These are phyloP conservation scores for Coccomyxa subellipsoidea DNA, from an alignment of 163 green algal species.

Conservation along the genomic window DNA sequence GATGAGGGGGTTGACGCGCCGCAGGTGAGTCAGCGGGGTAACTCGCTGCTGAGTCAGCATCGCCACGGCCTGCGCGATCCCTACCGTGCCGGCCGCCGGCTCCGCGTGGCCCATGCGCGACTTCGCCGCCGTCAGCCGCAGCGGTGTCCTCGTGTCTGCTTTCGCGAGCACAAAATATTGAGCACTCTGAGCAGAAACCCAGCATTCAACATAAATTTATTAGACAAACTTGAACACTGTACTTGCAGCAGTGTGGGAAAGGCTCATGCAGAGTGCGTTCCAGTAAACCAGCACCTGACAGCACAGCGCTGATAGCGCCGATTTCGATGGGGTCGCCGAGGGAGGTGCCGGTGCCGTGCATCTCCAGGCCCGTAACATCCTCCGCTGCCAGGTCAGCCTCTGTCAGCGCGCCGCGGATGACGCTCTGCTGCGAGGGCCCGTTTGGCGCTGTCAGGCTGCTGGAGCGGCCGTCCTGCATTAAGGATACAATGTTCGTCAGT, in stretches of 20 bases:
- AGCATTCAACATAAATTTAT: neutral
- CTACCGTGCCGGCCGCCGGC: slow-evolving; percentile 59
- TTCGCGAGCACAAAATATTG: too few species aligned
- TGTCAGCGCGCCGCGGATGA: slow-evolving; percentile 51
- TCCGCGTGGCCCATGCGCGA: slow-evolving; percentile 77
- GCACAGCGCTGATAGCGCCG: slow-evolving; percentile 46
- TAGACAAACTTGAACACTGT: neutral
- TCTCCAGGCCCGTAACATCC: slow-evolving; percentile 48
- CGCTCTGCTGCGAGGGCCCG: slow-evolving; percentile 66
- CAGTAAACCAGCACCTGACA: slow-evolving; percentile 45
- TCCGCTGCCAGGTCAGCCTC: slow-evolving; percentile 30
- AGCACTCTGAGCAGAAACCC: neutral
- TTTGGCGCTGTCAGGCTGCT: slow-evolving; percentile 75
- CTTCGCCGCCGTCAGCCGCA: slow-evolving; percentile 54
- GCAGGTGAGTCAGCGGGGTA: slow-evolving; percentile 47
- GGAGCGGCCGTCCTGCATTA: slow-evolving; percentile 60
- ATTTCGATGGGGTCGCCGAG: slow-evolving; percentile 84
- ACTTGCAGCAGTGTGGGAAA: neutral
- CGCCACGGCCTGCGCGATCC: slow-evolving; percentile 10
- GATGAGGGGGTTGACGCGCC: slow-evolving; percentile 54
- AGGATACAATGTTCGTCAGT: neutral
- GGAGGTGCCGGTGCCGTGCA: slow-evolving; percentile 83
- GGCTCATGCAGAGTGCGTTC: neutral
- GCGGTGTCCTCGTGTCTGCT: too few species aligned
- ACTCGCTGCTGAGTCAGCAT: neutral